Evolutionary conservation across 495 filamentous ascomycete species (phyloP).

Genomic region (Xylaria acuta): DNA sequence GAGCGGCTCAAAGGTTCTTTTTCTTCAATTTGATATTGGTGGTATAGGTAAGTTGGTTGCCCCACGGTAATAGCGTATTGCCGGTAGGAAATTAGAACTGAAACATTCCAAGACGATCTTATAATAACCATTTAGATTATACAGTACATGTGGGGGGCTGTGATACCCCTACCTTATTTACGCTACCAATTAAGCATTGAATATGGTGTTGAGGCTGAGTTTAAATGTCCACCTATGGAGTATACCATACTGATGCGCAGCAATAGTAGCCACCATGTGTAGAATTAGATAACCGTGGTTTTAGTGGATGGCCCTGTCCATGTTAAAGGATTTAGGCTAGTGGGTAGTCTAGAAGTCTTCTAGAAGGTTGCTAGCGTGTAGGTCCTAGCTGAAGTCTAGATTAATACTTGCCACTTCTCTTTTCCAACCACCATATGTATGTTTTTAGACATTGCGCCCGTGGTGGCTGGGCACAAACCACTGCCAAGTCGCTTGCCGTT

Average conservation of each 20-base stretch:
- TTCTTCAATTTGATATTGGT: background rate
- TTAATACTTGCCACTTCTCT: too few species aligned
- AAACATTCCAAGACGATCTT: background rate
- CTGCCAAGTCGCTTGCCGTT: background rate
- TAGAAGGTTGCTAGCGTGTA: constrained; percentile 9
- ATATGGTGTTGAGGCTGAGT: constrained; percentile 4
- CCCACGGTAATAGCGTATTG: background rate
- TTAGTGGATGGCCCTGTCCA: background rate
- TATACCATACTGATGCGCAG: background rate
- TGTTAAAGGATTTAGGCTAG: background rate
- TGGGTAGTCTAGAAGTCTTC: constrained; percentile 7
- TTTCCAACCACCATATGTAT: background rate
- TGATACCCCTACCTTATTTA: background rate
- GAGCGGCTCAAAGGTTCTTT: background rate
- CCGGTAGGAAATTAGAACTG: background rate
- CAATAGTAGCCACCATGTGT: background rate
- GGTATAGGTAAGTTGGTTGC: background rate
- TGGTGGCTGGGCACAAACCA: background rate
- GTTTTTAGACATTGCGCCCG: background rate
- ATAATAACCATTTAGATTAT: background rate
- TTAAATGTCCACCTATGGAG: background rate
- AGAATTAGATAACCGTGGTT: background rate
- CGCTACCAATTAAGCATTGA: background rate
- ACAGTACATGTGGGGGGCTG: background rate
- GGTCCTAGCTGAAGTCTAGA: background rate